phyloP scores from a whole-genome alignment of 306 rosid species.

The Lathyrus tuberosus region DNA sequence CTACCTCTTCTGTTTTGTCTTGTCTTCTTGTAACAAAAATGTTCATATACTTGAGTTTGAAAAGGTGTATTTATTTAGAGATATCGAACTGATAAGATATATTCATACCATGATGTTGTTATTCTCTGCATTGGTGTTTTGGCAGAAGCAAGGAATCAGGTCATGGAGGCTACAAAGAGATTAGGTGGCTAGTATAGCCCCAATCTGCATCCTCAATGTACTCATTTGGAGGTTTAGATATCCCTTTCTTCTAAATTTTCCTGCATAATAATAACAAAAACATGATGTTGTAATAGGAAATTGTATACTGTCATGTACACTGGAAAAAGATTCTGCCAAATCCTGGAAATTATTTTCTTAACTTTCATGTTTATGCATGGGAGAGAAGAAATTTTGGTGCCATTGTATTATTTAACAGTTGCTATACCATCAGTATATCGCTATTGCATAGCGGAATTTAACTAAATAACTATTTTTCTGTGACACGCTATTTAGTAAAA shows the following conservation, averaged over 20 bases:
- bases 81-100: neutral
- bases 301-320: neutral
- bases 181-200: constrained; percentile 94
- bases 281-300: constrained; percentile 3
- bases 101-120: constrained; percentile 15
- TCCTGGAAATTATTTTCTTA: neutral
- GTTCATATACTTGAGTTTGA: constrained; percentile 22
- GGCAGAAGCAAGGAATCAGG: constrained; percentile 98
- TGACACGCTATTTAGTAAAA: neutral
- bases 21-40: neutral
- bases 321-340: neutral
- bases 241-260: constrained; percentile 58
- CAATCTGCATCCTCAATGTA: constrained; percentile 87
- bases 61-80: constrained; percentile 6
- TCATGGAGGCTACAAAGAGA: constrained; percentile 88
- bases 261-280: constrained; percentile 19
- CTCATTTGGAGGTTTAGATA: constrained; percentile 99
- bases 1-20: too few relatives aligned
- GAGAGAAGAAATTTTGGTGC: constrained; percentile 6
- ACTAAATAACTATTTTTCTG: too few relatives aligned
- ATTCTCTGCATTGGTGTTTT: constrained; percentile 42
- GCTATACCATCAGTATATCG: neutral
- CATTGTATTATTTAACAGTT: too few relatives aligned
- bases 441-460: neutral
- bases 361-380: constrained; percentile 2